These are phyloP conservation scores for Eucalyptus brandiana DNA, from an alignment of 345 rosid species.

Conservation along the genomic window DNA sequence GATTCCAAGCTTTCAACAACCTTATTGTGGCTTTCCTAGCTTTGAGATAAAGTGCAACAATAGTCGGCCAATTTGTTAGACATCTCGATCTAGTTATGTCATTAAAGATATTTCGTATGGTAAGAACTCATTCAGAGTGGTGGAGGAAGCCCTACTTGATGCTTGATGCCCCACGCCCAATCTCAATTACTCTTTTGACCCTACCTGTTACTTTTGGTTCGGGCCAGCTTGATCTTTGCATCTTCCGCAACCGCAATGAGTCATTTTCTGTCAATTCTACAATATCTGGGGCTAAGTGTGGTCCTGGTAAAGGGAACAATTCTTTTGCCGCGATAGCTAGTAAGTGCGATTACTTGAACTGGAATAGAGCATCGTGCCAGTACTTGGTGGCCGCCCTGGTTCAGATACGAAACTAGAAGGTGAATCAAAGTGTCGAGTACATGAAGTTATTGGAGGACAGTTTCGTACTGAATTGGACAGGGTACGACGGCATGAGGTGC, in stretches of 20 bases:
- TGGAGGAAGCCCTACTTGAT: not conserved
- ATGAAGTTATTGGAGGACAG: not conserved
- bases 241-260: slow-evolving; percentile 4
- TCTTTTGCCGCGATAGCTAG: slow-evolving; percentile 1
- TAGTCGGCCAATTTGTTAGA: not conserved
- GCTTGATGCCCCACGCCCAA: not conserved
- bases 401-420: not conserved
- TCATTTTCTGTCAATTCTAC: not conserved
- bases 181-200: slow-evolving; percentile 8
- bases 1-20: not conserved
- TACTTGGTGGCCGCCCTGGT: not conserved
- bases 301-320: not conserved
- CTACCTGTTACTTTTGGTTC: slow-evolving; percentile 5
- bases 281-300: not conserved
- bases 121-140: slow-evolving; percentile 1
- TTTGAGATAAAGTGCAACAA: not conserved
- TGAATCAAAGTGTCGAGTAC: not conserved
- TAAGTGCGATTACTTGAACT: not conserved
- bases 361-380: not conserved
- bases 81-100: not conserved
- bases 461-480: slow-evolving; percentile 10
- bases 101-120: not conserved
- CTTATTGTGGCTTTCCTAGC: slow-evolving; percentile 7
- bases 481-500: not conserved
- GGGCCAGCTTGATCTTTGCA: slow-evolving; percentile 3